Base-by-base conservation (phyloP, 2,329 filamentous ascomycete species). In the Aotearoamyces nothofagi region DNA sequence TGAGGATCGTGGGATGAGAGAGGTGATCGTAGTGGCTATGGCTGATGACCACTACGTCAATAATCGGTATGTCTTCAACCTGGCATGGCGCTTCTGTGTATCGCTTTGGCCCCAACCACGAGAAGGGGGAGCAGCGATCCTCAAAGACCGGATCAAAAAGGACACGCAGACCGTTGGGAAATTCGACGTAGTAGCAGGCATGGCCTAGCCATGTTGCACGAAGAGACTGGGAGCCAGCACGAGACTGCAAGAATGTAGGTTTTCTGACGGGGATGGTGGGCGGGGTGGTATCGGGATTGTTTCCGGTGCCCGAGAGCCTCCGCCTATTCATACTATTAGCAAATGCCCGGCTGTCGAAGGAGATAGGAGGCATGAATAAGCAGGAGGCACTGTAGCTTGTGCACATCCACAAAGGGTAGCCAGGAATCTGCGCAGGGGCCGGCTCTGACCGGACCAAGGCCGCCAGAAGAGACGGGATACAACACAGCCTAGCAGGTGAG, bases 101-200 rank as follows among this genome's bases (percentile, higher is more conserved):
- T 27, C 87, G 66, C 54, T 79, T 80, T 2, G 86, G 78, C 0
- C 72, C 72, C 32, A 79, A 45, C 39, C 72, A 73, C 20, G 61
- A 63, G 40, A 87, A 61, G 0, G 87, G 87, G 16, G 77, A 75
- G 56, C 87, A 94, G 42, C 82, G 73, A 37, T 83, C 72, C 49
- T 87, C 82, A 40, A 94, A 92, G 17, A 94, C 86, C 2, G 87
- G 87, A 46, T 94, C 87, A 50, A 93, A 94, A 3, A 96, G 68
- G 3, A 92, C 82, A 31, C 87, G 74, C 30, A 96, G 61, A 1
- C 87, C 87, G 9, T 69, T 66, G 2, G 84, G 83, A 44, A 86
- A 94, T 52, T 94, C 87, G 41, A 92, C 71, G 45, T 82, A 86
- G 58, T 84, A 93, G 58, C 84, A 93, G 3, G 87, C 86, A 52